Percentiles rank a stretch among this genome's conserved stretches.
Conservation (phyloP, 176 grass and related monocot species). For the barley (Hordeum vulgare) region MorexV3_pseudomolecules_assembly NC_058518.1:507766117-507766616, state of each 20-base stretch:
- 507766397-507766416: conserved; percentile 70
- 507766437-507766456: conserved; percentile 20
- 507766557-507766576: conserved; percentile 56
- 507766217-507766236: conserved; percentile 55
- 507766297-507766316: background rate
- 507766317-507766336: background rate
- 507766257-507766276: conserved; percentile 17
- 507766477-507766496: conserved; percentile 21
- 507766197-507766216: conserved; percentile 79
- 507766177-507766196: conserved; percentile 88
- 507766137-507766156: background rate
- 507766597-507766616: background rate
- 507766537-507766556: conserved; percentile 88
- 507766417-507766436: conserved; percentile 59
- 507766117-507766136: conserved; percentile 1
- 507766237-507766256: conserved; percentile 53
- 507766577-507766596: conserved; percentile 4
- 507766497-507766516: conserved; percentile 96
- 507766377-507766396: conserved; percentile 79
- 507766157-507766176: conserved; percentile 30
- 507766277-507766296: background rate
- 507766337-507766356: background rate
- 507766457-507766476: background rate
- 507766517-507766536: conserved; percentile 93
- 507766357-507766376: conserved; percentile 67